A percentile compares a stretch with the other conserved stretches of the same genome.
These are phyloP conservation scores for Arthrobotrys sinensis DNA, from an alignment of 2,329 filamentous ascomycete species.

Conservation along the genomic window DNA sequence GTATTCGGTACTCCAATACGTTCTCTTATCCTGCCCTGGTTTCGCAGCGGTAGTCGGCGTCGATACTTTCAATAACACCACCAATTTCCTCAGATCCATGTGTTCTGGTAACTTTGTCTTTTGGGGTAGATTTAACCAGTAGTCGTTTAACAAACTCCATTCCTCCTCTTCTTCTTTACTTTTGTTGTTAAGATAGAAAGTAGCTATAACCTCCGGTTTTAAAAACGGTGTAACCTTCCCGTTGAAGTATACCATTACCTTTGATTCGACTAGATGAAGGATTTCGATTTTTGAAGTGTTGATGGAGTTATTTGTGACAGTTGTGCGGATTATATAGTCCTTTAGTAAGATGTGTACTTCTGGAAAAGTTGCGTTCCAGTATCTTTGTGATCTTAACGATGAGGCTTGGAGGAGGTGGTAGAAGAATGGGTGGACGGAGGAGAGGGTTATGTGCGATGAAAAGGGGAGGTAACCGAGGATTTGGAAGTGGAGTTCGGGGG, in stretches of 20 bases:
- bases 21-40: background rate
- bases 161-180: background rate
- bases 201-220: background rate
- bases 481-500: constrained; percentile 32
- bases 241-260: background rate
- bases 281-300: background rate
- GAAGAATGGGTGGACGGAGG: constrained; percentile 7
- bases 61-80: background rate
- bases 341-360: background rate
- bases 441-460: background rate
- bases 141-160: background rate
- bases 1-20: constrained; percentile 16
- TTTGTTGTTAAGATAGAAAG: background rate
- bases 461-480: constrained; percentile 29
- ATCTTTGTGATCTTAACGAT: background rate
- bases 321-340: background rate
- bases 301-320: background rate
- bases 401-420: background rate
- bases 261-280: no score
- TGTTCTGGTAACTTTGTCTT: background rate
- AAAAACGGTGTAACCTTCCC: background rate
- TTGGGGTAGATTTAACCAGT: background rate
- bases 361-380: background rate
- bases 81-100: constrained; percentile 10
- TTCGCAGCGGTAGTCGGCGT: background rate